Conservation (phyloP, 2,329 filamentous ascomycete species). For the Dactylonectria estremocensis region DNA sequence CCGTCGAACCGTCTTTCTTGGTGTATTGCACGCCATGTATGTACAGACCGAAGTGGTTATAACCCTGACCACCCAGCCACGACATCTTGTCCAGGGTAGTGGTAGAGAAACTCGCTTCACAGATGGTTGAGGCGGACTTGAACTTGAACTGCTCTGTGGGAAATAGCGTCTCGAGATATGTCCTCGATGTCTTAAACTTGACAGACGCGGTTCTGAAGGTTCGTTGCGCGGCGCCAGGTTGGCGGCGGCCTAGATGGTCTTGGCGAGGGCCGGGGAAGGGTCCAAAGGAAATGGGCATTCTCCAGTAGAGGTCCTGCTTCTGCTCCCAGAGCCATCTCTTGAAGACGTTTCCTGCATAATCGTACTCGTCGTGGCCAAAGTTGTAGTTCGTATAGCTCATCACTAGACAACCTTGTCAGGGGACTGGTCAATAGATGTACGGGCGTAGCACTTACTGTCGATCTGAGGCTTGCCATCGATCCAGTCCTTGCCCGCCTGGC, state of each 20-base stretch:
- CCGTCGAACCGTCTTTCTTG: conserved; percentile 61
- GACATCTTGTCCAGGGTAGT: conserved; percentile 67
- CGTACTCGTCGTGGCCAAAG: conserved; percentile 43
- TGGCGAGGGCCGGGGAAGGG: conserved; percentile 41
- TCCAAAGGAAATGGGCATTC: conserved; percentile 46
- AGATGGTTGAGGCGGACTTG: conserved; percentile 64
- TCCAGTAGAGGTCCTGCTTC: conserved; percentile 35
- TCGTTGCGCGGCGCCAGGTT: conserved; percentile 36
- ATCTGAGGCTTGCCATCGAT: conserved; percentile 32
- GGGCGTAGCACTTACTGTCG: conserved; percentile 29
- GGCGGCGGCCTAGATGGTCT: conserved; percentile 21
- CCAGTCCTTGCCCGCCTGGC: conserved; percentile 60
- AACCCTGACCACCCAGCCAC: conserved; percentile 74
- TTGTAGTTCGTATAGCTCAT: conserved; percentile 38
- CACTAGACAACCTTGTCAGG: conserved; percentile 25
- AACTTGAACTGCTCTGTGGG: conserved; percentile 64
- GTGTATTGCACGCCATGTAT: conserved; percentile 74
- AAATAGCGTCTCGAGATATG: conserved; percentile 59
- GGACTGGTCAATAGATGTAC: neutral
- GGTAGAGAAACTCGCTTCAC: conserved; percentile 60
- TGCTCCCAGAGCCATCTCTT: conserved; percentile 37
- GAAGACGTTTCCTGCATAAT: conserved; percentile 34
- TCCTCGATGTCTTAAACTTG: conserved; percentile 66
- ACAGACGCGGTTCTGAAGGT: conserved; percentile 63
- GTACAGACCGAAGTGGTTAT: conserved; percentile 72